Evolutionary conservation across 2,329 filamentous ascomycete species (phyloP).

Genomic region (Pseudogymnoascus sp.): DNA sequence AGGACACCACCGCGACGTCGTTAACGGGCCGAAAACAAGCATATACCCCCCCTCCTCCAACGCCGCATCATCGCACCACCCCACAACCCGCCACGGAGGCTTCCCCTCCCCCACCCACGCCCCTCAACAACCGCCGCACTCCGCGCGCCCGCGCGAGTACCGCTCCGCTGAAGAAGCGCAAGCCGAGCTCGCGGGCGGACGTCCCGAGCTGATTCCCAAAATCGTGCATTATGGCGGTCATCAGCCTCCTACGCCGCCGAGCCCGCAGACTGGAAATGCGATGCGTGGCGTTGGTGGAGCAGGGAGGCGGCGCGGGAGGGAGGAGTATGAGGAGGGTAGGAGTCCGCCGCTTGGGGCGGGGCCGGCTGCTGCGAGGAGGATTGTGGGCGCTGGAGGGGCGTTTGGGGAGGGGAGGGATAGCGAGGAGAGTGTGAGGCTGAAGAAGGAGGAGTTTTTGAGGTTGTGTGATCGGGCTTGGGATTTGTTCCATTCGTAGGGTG

Average conservation of each 20-base stretch:
- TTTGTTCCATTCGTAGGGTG: constrained; percentile 74
- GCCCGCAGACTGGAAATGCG: constrained; percentile 34
- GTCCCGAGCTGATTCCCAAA: constrained; percentile 84
- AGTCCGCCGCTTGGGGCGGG: constrained; percentile 78
- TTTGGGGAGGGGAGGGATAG: constrained; percentile 78
- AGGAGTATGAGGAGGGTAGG: constrained; percentile 89
- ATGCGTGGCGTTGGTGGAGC: constrained; percentile 42
- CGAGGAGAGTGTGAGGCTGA: constrained; percentile 72
- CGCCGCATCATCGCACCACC: constrained; percentile 50
- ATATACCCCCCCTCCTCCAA: constrained; percentile 20
- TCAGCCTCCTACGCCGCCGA: constrained; percentile 81
- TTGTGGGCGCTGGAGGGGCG: constrained; percentile 41
- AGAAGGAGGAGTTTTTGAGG: constrained; percentile 86
- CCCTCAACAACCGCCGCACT: constrained; percentile 48
- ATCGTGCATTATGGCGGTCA: constrained; percentile 93
- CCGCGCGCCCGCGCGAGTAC: constrained; percentile 70
- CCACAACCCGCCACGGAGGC: constrained; percentile 53
- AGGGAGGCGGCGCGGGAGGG: constrained; percentile 68
- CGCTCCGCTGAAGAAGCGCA: constrained; percentile 95
- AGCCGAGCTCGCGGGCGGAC: constrained; percentile 80
- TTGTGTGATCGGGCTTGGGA: constrained; percentile 92
- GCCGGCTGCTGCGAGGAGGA: constrained; percentile 48
- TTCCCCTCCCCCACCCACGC: constrained; percentile 73
- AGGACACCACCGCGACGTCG: constrained; percentile 49
- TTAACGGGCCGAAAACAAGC: not conserved